Conservation (phyloP, 306 rosid genomes). For the Cucurbita moschata region DNA sequence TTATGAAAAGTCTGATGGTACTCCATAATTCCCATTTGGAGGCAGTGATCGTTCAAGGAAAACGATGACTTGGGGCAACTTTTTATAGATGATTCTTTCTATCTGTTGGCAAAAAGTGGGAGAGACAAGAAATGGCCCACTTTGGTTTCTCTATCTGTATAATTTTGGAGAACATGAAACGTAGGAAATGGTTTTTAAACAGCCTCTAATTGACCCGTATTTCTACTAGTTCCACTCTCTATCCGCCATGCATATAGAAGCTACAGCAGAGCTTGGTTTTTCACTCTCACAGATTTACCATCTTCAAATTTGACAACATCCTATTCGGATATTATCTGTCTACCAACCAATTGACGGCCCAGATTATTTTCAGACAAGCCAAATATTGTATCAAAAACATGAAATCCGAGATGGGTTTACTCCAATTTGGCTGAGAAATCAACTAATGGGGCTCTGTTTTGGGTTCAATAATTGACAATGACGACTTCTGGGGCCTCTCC, state of each 20-base stretch:
- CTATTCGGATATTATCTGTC: neutral
- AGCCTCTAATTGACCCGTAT: neutral
- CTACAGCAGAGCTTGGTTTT: neutral
- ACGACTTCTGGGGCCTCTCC: neutral
- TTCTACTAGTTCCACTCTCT: neutral
- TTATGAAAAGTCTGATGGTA: conserved; percentile 16
- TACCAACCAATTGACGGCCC: neutral
- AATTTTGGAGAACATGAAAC: neutral
- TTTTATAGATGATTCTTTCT: neutral
- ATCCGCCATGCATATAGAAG: neutral
- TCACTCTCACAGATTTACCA: neutral
- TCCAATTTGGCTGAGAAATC: neutral
- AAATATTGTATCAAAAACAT: neutral
- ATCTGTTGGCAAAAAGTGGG: conserved; percentile 5
- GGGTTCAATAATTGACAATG: neutral
- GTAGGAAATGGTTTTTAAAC: neutral
- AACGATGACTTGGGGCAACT: neutral
- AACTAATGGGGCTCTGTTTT: neutral
- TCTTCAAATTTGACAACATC: neutral
- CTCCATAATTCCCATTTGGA: conserved; percentile 44
- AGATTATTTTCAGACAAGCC: neutral
- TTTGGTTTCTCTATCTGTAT: neutral
- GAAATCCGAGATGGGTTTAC: neutral
- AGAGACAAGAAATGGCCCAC: conserved; percentile 5
- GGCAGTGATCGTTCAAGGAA: conserved; percentile 5